Base-by-base conservation (phyloP, 2,329 filamentous ascomycete species). In the Trichoderma sp. region DNA sequence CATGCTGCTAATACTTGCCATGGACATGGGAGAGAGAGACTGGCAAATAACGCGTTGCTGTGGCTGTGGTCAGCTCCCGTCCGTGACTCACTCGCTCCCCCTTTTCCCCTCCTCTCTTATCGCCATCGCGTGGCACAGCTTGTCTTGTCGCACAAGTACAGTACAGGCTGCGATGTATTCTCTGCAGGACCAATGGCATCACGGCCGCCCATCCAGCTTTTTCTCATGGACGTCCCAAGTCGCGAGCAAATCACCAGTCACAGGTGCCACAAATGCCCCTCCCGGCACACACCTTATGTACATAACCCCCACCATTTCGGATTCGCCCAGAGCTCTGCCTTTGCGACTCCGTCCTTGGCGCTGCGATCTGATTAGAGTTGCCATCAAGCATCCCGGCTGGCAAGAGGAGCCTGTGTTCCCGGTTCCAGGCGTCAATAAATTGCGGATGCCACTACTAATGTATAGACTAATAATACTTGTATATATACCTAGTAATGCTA, bases 81-180 rank as follows among this genome's bases (percentile, higher is more conserved):
- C 50, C 62, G 61, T 71, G 68, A 71, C 68, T 71, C 68, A 71
- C 62, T 17, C 28, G 23, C 47, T 57, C 47, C 58, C 67, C 43
- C 68, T 26, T 34, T 15, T 23, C 36, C 36, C 32, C 59, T 47
- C 30, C 61, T 64, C 50, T 71, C 68, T 57, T 67, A 67, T 65
- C 61, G 61, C 61, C 68, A 66, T 66, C 68, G 43, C 61, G 68
- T 70, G 68, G 68, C 61, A 70, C 61, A 65, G 61, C n/a, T n/a
- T 43, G 5, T 6, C 6, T 8, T 32, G 67, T 39, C 39, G 65
- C 57, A 43, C 17, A 58, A 23, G 34, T 1, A 36, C 13, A 9
- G 30, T n/a, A 28, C 68, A 26, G 43, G 68, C 68, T 47, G 20
- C 34, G 8, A n/a, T 9, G 36, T 15, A 36, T 43, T 59, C 39